Percentiles rank a stretch among this genome's conserved stretches.
Conservation (phyloP, 2,329 filamentous ascomycete genomes). For the Diaporthe nobilis region DNA sequence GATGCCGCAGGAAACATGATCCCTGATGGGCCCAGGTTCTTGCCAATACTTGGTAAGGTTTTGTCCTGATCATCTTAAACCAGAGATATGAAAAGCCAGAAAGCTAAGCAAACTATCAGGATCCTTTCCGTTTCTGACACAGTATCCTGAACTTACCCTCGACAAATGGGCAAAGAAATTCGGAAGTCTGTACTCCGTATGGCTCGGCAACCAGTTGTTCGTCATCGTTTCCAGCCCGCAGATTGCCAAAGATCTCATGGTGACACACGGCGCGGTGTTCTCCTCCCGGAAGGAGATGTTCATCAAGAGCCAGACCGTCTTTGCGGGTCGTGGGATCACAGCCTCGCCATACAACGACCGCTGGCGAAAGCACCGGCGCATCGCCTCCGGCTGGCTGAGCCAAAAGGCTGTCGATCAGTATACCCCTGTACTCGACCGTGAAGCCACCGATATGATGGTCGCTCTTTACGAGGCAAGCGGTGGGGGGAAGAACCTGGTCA, state of each 20-base stretch:
- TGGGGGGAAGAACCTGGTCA: conserved; percentile 12
- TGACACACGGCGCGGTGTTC: conserved; percentile 21
- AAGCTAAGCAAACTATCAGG: background rate
- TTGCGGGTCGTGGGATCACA: conserved; percentile 13
- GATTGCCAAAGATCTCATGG: conserved; percentile 13
- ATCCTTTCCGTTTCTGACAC: conserved; percentile 1
- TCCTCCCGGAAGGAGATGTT: conserved; percentile 21
- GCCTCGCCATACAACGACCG: conserved; percentile 8
- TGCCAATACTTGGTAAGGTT: conserved; percentile 8
- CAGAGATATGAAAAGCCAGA: background rate
- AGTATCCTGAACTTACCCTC: conserved; percentile 12
- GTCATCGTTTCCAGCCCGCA: conserved; percentile 17
- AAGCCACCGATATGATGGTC: conserved; percentile 1
- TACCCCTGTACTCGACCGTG: conserved; percentile 2
- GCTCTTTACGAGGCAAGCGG: conserved; percentile 15
- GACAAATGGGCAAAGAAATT: conserved; percentile 24
- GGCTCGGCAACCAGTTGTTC: conserved; percentile 25
- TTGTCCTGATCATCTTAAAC: background rate
- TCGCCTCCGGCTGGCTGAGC: conserved; percentile 6
- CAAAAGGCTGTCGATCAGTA: conserved; percentile 16
- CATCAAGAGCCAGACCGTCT: conserved; percentile 27
- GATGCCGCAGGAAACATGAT: background rate
- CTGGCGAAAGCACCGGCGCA: conserved; percentile 24
- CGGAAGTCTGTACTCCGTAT: conserved; percentile 7
- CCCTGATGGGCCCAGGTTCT: background rate